Conservation (phyloP, 371 early-diverging fungal species). For the Rhizopus arrhizus region DNA sequence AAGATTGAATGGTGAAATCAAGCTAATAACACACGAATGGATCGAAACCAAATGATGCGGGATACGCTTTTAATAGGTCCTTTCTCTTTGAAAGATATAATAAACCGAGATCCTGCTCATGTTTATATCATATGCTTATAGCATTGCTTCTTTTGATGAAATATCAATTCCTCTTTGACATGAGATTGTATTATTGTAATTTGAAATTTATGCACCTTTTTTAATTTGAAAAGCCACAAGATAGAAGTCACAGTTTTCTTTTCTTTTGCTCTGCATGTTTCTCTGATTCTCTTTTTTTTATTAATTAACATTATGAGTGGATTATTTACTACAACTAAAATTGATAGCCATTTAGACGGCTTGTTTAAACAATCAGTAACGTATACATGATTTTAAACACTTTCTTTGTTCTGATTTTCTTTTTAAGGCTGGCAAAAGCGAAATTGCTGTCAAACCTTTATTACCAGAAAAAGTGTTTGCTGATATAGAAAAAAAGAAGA, state of each 20-base stretch:
- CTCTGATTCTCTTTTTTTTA: neutral
- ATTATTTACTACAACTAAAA: conserved; percentile 20
- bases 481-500: conserved; percentile 27
- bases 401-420: neutral
- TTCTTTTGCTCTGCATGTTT: neutral
- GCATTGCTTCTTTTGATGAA: no score
- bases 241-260: neutral
- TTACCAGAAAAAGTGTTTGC: conserved; percentile 12
- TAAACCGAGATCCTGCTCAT: no score
- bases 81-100: no score
- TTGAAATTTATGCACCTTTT: no score
- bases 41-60: no score
- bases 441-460: conserved; percentile 27
- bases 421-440: conserved; percentile 34
- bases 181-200: no score
- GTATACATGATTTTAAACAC: neutral
- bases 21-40: no score
- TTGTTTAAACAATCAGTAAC: conserved; percentile 29
- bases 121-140: no score
- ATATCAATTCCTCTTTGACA: no score
- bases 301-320: conserved; percentile 22
- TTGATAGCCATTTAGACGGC: conserved; percentile 26
- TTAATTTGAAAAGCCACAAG: no score
- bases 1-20: no score
- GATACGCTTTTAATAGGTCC: no score